Evolutionary conservation across 2,329 filamentous ascomycete species (phyloP).

Genomic region (Blastomyces emzantsi): DNA sequence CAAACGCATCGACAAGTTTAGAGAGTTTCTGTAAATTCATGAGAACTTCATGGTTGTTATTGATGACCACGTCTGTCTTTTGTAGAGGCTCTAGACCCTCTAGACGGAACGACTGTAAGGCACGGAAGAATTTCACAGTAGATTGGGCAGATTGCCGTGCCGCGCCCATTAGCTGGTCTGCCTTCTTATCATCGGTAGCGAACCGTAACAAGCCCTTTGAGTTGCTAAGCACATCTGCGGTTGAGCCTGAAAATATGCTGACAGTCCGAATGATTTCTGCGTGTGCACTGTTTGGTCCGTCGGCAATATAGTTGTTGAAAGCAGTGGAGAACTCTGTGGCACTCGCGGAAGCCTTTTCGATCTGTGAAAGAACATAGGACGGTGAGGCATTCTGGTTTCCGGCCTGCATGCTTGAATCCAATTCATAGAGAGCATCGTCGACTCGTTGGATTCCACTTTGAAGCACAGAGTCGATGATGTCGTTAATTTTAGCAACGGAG

Average conservation of each 20-base stretch:
- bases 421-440: constrained; percentile 91
- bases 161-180: constrained; percentile 71
- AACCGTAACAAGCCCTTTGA: constrained; percentile 91
- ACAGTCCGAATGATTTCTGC: constrained; percentile 88
- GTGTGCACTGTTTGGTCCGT: constrained; percentile 84
- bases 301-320: constrained; percentile 97
- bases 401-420: constrained; percentile 96
- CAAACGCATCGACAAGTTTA: constrained; percentile 85
- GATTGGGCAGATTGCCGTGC: constrained; percentile 77
- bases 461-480: constrained; percentile 93
- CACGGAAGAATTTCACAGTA: constrained; percentile 90
- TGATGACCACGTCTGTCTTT: constrained; percentile 95
- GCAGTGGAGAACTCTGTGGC: constrained; percentile 96
- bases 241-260: constrained; percentile 78
- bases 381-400: constrained; percentile 97
- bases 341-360: constrained; percentile 89
- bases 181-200: constrained; percentile 91
- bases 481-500: constrained; percentile 87
- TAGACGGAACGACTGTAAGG: constrained; percentile 84
- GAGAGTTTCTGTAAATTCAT: constrained; percentile 88
- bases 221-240: constrained; percentile 91
- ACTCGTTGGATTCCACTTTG: constrained; percentile 89
- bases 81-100: constrained; percentile 83
- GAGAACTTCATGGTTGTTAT: constrained; percentile 93
- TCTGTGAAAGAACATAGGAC: constrained; percentile 88